Evolutionary conservation across 176 grass and related monocot species (phyloP), one percentile per base, ranked within the genome.

Genomic region (Dactylis glomerata): DNA sequence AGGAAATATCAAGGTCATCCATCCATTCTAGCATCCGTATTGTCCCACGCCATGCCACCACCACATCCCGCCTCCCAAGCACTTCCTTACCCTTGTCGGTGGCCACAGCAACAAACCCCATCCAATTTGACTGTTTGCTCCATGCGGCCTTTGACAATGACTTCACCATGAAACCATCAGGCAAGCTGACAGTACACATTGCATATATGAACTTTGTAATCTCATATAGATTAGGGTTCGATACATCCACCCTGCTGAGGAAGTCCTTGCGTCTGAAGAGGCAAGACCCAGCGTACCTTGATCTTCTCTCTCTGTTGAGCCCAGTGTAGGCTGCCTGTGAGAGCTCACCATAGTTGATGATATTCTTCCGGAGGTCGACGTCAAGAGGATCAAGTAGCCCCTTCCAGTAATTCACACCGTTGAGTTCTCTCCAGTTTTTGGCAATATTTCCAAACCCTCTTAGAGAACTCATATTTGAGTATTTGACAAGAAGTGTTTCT

Each of bases 41-140:
- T 63, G 96, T 96, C 33, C 93, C 96, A 63, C 93, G 84, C 96
- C 96, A 99, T 58, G 89, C 91, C 82, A 99, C 80, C 56, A 99
- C 82, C 64, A 96, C 87, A 86, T 96, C 93, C 68, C 89, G 87
- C 63, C 96, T 76, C 65, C 96, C 91, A 44, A 98, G 90, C 76
- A 91, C 87, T 68, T 84, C 87, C 57, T 85, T 92, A 55, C 93
- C 96, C 88, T 90, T 57, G n/a, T 98, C 91, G 1, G 96, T 98
- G 41, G 91, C 89, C 69, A 99, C 93, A 22, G 96, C 91, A 77
- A 99, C 83, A 73, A 87, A 96, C 2, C 89, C 96, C 73, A 98
- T 98, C 91, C 93, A 98, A 68, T 95, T 98, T n/a, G 96, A 99
- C 44, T 90, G 89, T 79, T 87, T 92, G 83, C 91, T 89, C 93